Evolutionary conservation across 2,329 filamentous ascomycete species (phyloP), one percentile per base, ranked within the genome.

Genomic region (Lachnellula hyalina): DNA sequence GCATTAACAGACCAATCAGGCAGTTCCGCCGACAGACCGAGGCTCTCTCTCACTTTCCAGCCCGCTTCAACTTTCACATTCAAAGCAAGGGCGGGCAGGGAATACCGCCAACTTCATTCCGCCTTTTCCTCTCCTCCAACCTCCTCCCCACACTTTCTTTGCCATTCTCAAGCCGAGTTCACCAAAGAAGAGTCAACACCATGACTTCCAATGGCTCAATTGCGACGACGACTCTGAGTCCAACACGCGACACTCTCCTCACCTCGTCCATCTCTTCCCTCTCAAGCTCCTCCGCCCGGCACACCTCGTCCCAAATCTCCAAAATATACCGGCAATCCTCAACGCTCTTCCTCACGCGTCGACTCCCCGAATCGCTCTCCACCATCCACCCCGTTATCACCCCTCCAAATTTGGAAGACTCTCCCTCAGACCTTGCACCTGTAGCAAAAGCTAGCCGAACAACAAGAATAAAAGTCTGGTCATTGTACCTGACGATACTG

Each of bases 391-490:
- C 93, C 8, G 80, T 96, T 58, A 87, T 99, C 67, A 85, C 81
- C 1, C 79, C 85, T 7, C 75, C 66, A 12, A 54, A 55, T 14
- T 48, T 63, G 17, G 67, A 74, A 41, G 63, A 65, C 41, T 57
- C 62, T 35, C 63, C 71, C 63, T 68, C 69, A 32, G 75, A 75
- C 59, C 73, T 75, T 32, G 74, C 78, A 48, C 90, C 91, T 4
- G 84, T 96, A 51, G 86, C 89, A 52, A 83, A 80, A 60, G 90
- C 90, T 51, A 92, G 89, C 42, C 84, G 87, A 62, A 88, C 86
- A 34, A 94, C 90, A 54, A 80, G 92, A 61, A 87, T 96, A 71
- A 99, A 97, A 73, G 87, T 97, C 60, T 99, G 94, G 94, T 96
- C 91, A 71, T 80, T 99, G 66, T 99, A 97, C 70, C 81, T 97